Base-by-base conservation (phyloP, 164 flowering plant species). In the Tetrastigma voinierianum region DNA sequence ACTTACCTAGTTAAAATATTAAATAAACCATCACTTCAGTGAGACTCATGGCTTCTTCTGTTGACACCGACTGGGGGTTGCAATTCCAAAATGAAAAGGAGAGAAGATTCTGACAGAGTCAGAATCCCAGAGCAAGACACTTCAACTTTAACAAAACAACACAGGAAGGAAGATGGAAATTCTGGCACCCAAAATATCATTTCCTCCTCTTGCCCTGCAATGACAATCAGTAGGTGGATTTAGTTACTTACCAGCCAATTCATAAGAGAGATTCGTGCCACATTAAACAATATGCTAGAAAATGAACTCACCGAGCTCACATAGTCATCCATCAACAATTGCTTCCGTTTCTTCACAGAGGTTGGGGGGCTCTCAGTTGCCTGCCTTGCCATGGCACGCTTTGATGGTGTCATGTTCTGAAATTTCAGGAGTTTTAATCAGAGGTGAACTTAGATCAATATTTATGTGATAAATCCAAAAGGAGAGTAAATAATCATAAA, bases 321-420 rank as follows among this genome's bases (percentile, higher is more conserved):
- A 57, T 83, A 87, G 66, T 94, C 97, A 71, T 94, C 98, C 95
- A 88, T 90, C 10, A 78, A 67, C 46, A 74, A 71, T 51, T 92
- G 97, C 78, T 85, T 90, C 61, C 92, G 81, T 74, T 90, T 95
- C 90, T 88, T 95, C 23, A 75, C 44, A 45, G 82, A 58, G 46
- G 70, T 64, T 1, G 92, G 82, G 67, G 92, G 82, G 67, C 90
- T 84, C 47, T 84, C 88, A 2, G 78, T 79, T 10, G 83, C 72
- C 65, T 82, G 87, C 72, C 91, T 84, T 46, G 83, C 63, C 57
- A 70, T 19, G n/a, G 85, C 74, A 10, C 97, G 90, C 78, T 95
- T 95, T 8, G 97, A 83, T 56, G 97, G 97, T 24, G 93, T 88
- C 74, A 70, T 57, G 70, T 54, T 83, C 93, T 89, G 80, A 14